These are phyloP conservation scores for Neocatenulostroma microsporum DNA, from an alignment of 2,329 filamentous ascomycete species.

Conservation along the genomic window DNA sequence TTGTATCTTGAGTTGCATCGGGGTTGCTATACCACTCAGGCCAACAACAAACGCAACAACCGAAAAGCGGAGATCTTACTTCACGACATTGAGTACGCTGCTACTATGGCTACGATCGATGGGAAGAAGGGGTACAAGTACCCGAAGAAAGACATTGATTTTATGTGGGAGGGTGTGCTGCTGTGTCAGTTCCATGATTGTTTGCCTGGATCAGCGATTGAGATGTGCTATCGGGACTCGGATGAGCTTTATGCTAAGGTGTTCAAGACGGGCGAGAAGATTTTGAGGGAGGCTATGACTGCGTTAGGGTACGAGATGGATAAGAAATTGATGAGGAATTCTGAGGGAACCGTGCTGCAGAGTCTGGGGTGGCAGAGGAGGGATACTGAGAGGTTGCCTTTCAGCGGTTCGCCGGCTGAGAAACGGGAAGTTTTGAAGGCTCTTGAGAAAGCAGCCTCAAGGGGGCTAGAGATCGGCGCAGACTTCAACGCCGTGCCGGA, in stretches of 20 bases:
- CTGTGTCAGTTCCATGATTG: constrained; percentile 98
- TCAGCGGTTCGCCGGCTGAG: too few species aligned
- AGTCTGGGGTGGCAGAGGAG: constrained; percentile 74
- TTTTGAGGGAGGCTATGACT: constrained; percentile 62
- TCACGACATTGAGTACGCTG: constrained; percentile 78
- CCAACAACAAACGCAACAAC: constrained; percentile 95
- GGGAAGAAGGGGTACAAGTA: constrained; percentile 66
- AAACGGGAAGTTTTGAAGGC: not conserved
- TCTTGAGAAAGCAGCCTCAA: not conserved
- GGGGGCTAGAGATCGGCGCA: too few species aligned
- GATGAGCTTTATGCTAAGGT: constrained; percentile 79
- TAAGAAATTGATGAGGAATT: too few species aligned
- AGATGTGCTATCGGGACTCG: constrained; percentile 97
- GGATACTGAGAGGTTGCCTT: constrained; percentile 31
- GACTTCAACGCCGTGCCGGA: too few species aligned
- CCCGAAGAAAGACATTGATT: constrained; percentile 86
- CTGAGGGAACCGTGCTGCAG: constrained; percentile 60
- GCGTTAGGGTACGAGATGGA: constrained; percentile 55
- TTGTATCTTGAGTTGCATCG: constrained; percentile 96
- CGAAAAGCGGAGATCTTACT: constrained; percentile 76
- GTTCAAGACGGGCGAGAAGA: constrained; percentile 65
- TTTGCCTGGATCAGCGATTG: constrained; percentile 86
- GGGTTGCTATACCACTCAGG: constrained; percentile 89
- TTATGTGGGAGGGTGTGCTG: constrained; percentile 88
- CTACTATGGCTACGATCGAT: constrained; percentile 73